phyloP scores from a whole-genome alignment of 2,329 filamentous ascomycete species.

The Aureobasidium leucospermi region DNA sequence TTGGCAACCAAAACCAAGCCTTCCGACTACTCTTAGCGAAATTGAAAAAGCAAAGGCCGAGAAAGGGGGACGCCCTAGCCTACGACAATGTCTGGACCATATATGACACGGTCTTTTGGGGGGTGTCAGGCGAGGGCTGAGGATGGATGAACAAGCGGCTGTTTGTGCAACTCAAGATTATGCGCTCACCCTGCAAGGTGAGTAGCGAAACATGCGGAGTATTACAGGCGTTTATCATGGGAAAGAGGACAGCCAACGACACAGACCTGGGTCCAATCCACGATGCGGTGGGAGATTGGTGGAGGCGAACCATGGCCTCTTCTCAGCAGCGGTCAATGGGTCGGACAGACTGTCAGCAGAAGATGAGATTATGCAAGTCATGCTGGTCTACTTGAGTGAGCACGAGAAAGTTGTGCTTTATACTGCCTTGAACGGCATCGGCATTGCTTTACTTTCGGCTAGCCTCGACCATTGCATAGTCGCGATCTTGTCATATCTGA shows the following conservation, averaged over 20 bases:
- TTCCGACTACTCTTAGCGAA: background rate
- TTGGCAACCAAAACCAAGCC: slow-evolving; percentile 1
- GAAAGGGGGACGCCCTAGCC: background rate
- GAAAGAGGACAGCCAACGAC: slow-evolving; percentile 6
- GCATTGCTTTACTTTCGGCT: background rate
- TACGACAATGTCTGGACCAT: slow-evolving; percentile 8
- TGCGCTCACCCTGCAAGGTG: slow-evolving; percentile 11
- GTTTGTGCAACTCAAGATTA: slow-evolving; percentile 7
- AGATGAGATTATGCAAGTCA: background rate
- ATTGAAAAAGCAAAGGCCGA: slow-evolving; percentile 8
- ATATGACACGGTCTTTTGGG: slow-evolving; percentile 3
- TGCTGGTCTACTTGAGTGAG: background rate
- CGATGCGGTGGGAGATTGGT: background rate
- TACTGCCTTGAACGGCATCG: background rate
- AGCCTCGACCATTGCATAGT: background rate
- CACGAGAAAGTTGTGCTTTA: background rate
- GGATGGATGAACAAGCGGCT: slow-evolving; percentile 1
- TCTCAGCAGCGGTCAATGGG: background rate
- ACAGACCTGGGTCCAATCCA: background rate
- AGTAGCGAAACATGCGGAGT: background rate
- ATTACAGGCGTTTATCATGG: background rate
- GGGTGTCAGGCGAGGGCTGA: slow-evolving; percentile 1
- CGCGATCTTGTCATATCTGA: background rate
- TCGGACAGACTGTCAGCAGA: slow-evolving; percentile 1
- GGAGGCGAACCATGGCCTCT: background rate